These are phyloP conservation scores for Tricholoma sp. DNA, from an alignment of 768 basidiomycete species.

Conservation along the genomic window DNA sequence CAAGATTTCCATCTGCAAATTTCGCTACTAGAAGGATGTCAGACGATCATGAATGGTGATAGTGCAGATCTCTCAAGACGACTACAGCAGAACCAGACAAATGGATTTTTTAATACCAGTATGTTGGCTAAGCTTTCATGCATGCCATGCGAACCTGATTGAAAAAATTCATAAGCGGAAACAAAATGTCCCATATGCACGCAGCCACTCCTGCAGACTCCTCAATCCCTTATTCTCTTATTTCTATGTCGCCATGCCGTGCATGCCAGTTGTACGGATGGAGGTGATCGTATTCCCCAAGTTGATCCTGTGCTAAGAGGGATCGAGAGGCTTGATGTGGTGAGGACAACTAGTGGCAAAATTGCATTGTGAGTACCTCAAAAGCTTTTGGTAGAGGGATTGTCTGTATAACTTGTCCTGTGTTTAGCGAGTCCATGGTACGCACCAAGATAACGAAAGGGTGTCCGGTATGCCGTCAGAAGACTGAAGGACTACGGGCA, in stretches of 20 bases:
- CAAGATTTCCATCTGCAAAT: constrained; percentile 96
- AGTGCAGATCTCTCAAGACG: constrained; percentile 63
- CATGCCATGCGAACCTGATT: too few relatives aligned
- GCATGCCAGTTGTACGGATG: constrained; percentile 74
- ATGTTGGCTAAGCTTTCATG: too few relatives aligned
- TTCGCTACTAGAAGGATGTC: constrained; percentile 88
- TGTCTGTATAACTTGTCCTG: constrained; percentile 10
- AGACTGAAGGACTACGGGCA: constrained; percentile 42
- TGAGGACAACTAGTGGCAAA: constrained; percentile 54
- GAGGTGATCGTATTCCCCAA: constrained; percentile 53
- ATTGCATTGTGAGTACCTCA: constrained; percentile 56
- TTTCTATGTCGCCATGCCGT: constrained; percentile 89
- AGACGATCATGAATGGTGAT: constrained; percentile 81
- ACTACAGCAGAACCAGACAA: constrained; percentile 75
- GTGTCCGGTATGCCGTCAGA: constrained; percentile 75
- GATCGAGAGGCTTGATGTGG: constrained; percentile 27
- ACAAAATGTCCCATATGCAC: constrained; percentile 64
- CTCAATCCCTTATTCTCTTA: constrained; percentile 60
- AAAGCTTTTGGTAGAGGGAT: not conserved
- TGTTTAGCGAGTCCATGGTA: constrained; percentile 61
- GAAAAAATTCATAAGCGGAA: too few relatives aligned
- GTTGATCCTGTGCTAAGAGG: constrained; percentile 50
- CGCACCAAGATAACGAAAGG: constrained; percentile 58
- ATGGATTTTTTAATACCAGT: not conserved
- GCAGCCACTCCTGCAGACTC: constrained; percentile 49